Evolutionary conservation across 345 rosid genomes (phyloP).

Genomic region (Geranium brycei): DNA sequence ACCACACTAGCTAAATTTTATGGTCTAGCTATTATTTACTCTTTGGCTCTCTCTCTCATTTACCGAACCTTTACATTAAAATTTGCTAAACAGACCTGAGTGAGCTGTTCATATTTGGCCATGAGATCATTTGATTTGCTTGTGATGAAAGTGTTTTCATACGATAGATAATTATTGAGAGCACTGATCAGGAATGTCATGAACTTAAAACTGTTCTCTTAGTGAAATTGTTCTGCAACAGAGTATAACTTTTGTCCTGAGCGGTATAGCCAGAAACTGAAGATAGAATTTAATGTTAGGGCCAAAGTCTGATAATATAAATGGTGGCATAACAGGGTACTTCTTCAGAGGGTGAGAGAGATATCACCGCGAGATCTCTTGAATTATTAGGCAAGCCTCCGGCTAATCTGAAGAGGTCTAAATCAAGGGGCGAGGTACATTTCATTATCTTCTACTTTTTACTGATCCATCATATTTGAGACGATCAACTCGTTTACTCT

Average conservation of each 20-base stretch:
- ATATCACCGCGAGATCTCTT: conserved; percentile 20
- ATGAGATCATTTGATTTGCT: neutral
- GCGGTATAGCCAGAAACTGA: neutral
- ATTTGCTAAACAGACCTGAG: neutral
- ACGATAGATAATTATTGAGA: neutral
- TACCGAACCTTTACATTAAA: neutral
- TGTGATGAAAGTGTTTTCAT: neutral
- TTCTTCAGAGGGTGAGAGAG: conserved; percentile 18
- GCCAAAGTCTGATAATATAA: neutral
- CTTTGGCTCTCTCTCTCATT: neutral
- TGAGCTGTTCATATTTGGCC: neutral
- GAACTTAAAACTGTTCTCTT: neutral
- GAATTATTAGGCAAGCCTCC: conserved; percentile 15
- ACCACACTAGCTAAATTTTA: neutral
- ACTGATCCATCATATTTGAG: neutral
- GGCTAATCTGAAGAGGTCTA: conserved; percentile 40
- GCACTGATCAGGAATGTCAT: neutral
- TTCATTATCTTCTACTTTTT: conserved; percentile 1
- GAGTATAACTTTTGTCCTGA: neutral
- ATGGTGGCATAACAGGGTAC: conserved; percentile 21
- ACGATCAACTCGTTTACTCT: neutral
- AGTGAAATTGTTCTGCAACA: neutral
- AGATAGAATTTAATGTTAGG: too few relatives aligned
- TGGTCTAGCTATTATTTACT: neutral
- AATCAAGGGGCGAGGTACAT: conserved; percentile 60